Percentiles rank a stretch among this genome's conserved stretches.
Conservation (phyloP, 2,329 filamentous ascomycete genomes). For the Juglanconis juglandina region DNA sequence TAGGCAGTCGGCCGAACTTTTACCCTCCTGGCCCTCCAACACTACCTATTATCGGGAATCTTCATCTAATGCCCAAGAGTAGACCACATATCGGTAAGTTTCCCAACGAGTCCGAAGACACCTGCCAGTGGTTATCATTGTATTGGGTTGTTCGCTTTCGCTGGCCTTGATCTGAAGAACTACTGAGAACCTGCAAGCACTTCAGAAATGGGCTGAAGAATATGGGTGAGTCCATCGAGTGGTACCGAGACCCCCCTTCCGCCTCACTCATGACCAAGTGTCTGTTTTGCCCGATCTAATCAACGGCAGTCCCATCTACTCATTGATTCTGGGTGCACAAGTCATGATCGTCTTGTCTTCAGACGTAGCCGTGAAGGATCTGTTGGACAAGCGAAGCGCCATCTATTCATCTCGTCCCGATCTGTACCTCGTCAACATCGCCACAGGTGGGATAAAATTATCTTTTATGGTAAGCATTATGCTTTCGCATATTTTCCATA, state of each 20-base stretch:
- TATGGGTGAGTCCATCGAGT: conserved; percentile 29
- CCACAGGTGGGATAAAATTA: background rate
- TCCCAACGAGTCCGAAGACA: too few species aligned
- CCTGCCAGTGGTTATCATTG: too few species aligned
- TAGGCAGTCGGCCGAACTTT: conserved; percentile 24
- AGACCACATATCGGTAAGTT: conserved; percentile 31
- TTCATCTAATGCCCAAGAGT: conserved; percentile 44
- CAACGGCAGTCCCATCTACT: conserved; percentile 21
- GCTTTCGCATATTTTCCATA: background rate
- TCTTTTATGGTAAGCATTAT: background rate
- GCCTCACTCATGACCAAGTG: conserved; percentile 15
- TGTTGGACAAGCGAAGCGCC: conserved; percentile 46
- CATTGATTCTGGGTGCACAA: background rate
- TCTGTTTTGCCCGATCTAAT: too few species aligned
- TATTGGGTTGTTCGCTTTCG: too few species aligned
- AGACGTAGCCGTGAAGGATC: conserved; percentile 43
- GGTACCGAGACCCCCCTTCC: background rate
- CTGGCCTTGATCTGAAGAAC: too few species aligned
- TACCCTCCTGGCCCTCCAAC: conserved; percentile 50
- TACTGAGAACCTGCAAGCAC: conserved; percentile 23
- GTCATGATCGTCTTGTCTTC: conserved; percentile 27
- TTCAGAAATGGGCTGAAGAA: conserved; percentile 50
- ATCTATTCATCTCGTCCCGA: conserved; percentile 46
- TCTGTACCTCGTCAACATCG: background rate
- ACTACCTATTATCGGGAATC: conserved; percentile 47